phyloP scores from a whole-genome alignment of 2,329 filamentous ascomycete species.

The Diaporthe humulicola region DNA sequence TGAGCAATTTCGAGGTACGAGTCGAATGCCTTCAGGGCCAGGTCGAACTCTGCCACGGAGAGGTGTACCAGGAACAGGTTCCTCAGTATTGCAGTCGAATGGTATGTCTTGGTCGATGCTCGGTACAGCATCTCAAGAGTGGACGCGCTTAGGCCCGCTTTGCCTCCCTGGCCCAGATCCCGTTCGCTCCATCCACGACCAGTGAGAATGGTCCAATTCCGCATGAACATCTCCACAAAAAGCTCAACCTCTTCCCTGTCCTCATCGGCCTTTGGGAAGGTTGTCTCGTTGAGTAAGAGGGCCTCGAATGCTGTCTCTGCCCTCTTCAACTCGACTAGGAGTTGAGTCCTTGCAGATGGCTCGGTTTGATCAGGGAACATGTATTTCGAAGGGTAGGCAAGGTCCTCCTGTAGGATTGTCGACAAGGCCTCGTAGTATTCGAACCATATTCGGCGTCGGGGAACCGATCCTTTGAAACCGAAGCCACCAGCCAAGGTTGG shows the following conservation, averaged over 20 bases:
- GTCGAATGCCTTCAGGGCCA: slow-evolving; percentile 91
- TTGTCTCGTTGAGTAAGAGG: slow-evolving; percentile 81
- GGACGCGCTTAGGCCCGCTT: slow-evolving; percentile 79
- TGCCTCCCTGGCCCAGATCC: slow-evolving; percentile 86
- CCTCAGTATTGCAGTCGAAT: slow-evolving; percentile 90
- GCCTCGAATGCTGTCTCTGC: slow-evolving; percentile 86
- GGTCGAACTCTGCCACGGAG: slow-evolving; percentile 89
- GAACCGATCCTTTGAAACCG: slow-evolving; percentile 70
- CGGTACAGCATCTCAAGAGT: slow-evolving; percentile 91
- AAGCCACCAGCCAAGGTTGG: slow-evolving; percentile 65
- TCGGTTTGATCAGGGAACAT: slow-evolving; percentile 57
- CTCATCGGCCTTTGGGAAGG: slow-evolving; percentile 87
- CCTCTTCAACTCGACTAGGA: slow-evolving; percentile 82
- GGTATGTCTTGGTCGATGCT: slow-evolving; percentile 92
- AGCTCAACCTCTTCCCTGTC: slow-evolving; percentile 83
- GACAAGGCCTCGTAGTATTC: slow-evolving; percentile 88
- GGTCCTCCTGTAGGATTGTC: slow-evolving; percentile 75
- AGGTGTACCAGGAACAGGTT: slow-evolving; percentile 91
- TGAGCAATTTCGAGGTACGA: slow-evolving; percentile 92
- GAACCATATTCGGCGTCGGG: slow-evolving; percentile 81
- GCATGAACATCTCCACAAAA: slow-evolving; percentile 84
- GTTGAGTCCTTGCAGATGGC: slow-evolving; percentile 70
- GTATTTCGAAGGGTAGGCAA: slow-evolving; percentile 70
- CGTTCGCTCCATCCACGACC: slow-evolving; percentile 84
- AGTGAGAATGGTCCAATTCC: slow-evolving; percentile 87